Conservation (phyloP, 2,329 filamentous ascomycete genomes). For the Tolypocladium paradoxum region DNA sequence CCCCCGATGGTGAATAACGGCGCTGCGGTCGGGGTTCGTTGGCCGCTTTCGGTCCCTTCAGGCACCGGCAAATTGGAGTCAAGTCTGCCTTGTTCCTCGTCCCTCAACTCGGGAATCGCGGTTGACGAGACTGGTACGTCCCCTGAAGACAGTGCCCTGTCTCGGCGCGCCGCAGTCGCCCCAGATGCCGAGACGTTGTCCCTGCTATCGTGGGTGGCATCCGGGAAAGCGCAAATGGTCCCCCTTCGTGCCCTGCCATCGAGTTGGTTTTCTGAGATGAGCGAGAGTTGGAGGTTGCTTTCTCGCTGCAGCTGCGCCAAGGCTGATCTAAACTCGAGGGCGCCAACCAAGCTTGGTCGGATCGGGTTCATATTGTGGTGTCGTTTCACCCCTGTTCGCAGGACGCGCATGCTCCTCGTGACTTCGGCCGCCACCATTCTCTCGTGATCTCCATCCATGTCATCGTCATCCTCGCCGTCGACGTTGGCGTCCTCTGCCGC, state of each 20-base stretch:
- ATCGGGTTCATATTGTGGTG: conserved; percentile 64
- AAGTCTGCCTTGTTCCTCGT: background rate
- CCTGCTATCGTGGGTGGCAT: conserved; percentile 7
- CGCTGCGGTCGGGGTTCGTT: conserved; percentile 16
- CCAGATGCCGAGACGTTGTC: conserved; percentile 2
- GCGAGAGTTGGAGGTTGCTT: conserved; percentile 60
- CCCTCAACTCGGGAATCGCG: conserved; percentile 9
- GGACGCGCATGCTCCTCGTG: conserved; percentile 84
- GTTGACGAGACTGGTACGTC: conserved; percentile 16
- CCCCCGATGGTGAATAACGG: conserved; percentile 26
- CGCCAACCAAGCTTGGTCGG: conserved; percentile 83
- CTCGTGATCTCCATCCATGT: conserved; percentile 43
- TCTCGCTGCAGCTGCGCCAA: conserved; percentile 78
- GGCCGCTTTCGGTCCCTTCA: conserved; percentile 10
- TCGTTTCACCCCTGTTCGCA: conserved; percentile 55
- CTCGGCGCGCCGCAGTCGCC: conserved; percentile 7
- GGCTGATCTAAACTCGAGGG: conserved; percentile 85
- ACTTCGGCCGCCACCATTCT: conserved; percentile 69
- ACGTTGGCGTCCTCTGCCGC: conserved; percentile 23
- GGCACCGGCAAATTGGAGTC: background rate
- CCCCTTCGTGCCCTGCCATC: conserved; percentile 13
- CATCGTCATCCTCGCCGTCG: conserved; percentile 33
- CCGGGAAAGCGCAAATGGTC: conserved; percentile 14
- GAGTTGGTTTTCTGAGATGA: conserved; percentile 38
- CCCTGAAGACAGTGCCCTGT: conserved; percentile 36